These are phyloP conservation scores for Boletus reticuloceps DNA, from an alignment of 768 basidiomycete genomes.

Conservation along the genomic window DNA sequence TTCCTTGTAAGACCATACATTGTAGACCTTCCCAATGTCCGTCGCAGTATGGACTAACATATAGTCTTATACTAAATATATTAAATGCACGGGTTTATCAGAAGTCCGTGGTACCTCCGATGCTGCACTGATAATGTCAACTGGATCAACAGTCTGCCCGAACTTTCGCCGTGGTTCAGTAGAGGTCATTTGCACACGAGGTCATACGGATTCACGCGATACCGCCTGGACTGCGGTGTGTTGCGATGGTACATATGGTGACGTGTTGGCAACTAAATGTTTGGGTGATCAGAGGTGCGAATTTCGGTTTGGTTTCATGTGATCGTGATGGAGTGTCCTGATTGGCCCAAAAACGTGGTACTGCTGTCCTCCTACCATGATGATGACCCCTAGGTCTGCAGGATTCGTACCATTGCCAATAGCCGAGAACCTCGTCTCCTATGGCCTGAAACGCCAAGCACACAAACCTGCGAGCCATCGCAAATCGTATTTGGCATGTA, in stretches of 20 bases:
- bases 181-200: neutral
- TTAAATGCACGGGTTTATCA: too few relatives aligned
- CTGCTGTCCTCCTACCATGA: neutral
- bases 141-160: neutral
- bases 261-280: neutral
- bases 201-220: constrained; percentile 4
- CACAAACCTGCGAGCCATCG: neutral
- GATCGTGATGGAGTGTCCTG: neutral
- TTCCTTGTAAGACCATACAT: too few relatives aligned
- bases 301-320: neutral
- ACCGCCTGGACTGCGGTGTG: constrained; percentile 14
- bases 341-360: neutral
- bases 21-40: too few relatives aligned
- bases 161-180: neutral
- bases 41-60: too few relatives aligned
- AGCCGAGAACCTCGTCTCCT: neutral
- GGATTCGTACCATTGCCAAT: neutral
- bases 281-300: neutral
- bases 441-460: constrained; percentile 15
- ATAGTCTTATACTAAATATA: too few relatives aligned
- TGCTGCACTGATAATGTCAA: neutral
- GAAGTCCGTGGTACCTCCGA: too few relatives aligned
- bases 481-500: neutral
- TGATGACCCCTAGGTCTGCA: too few relatives aligned
- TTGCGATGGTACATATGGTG: constrained; percentile 2